Percentiles rank a stretch among this genome's conserved stretches.
Evolutionary conservation across 2,329 filamentous ascomycete genomes (phyloP).

Genomic region (Talaromyces verruculosus): DNA sequence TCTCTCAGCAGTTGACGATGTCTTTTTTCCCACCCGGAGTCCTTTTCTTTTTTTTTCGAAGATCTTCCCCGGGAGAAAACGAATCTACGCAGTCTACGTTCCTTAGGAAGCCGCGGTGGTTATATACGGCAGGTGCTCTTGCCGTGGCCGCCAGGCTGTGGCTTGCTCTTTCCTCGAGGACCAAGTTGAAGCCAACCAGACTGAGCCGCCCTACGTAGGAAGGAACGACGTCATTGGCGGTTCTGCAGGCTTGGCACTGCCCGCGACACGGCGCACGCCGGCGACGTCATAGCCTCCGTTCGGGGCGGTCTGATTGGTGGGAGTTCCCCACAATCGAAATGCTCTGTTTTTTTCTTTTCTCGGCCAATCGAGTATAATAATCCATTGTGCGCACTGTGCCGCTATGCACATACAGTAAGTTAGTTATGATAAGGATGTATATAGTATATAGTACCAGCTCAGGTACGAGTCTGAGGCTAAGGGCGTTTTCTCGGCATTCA

Average conservation of each 20-base stretch:
- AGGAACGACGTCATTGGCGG: conserved; percentile 19
- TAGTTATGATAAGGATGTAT: too few species aligned
- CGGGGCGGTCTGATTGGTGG: background rate
- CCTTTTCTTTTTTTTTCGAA: background rate
- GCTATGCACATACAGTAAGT: background rate
- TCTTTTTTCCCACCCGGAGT: too few species aligned
- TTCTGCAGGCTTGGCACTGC: conserved; percentile 14
- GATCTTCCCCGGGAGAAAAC: background rate
- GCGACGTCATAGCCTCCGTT: conserved; percentile 9
- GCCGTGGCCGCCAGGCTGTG: conserved; percentile 1
- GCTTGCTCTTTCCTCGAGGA: conserved; percentile 12
- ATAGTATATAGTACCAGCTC: background rate
- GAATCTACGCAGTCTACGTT: conserved; percentile 4
- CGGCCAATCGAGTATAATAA: background rate
- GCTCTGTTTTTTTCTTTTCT: background rate
- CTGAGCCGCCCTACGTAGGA: background rate
- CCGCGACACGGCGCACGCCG: background rate
- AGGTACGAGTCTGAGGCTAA: background rate
- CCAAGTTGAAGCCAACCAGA: conserved; percentile 13
- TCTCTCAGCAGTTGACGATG: background rate
- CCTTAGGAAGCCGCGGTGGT: background rate
- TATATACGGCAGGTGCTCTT: conserved; percentile 17
- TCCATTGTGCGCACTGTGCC: too few species aligned
- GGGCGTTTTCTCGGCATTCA: background rate
- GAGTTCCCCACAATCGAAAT: background rate